Conservation (phyloP, 176 grass and related monocot genomes). For the Olyra latifolia region DNA sequence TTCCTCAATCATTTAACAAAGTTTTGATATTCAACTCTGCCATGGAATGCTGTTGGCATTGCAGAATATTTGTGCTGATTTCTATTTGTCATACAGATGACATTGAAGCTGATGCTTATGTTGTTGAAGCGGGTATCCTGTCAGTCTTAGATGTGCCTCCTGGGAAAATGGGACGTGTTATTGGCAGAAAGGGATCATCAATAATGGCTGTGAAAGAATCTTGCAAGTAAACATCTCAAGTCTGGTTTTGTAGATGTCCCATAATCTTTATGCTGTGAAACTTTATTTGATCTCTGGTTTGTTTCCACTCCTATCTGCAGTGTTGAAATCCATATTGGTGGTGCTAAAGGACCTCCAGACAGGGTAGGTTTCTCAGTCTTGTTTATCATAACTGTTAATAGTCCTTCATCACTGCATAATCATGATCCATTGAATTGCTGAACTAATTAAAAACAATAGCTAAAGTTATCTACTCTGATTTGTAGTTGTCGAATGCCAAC, state of each 20-base stretch:
- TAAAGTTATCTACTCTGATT: background rate
- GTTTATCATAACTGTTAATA: background rate
- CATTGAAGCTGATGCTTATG: conserved; percentile 55
- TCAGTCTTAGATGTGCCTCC: conserved; percentile 87
- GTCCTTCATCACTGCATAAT: background rate
- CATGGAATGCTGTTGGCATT: conserved; percentile 10
- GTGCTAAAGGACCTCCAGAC: conserved; percentile 84
- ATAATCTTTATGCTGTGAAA: conserved; percentile 14
- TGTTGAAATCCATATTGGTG: conserved; percentile 88
- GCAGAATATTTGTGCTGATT: conserved; percentile 32
- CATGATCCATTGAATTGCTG: conserved; percentile 8
- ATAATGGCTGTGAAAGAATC: conserved; percentile 83
- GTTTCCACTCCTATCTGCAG: conserved; percentile 47
- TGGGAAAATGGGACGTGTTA: conserved; percentile 97
- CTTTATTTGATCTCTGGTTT: conserved; percentile 18
- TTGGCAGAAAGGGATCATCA: conserved; percentile 79
- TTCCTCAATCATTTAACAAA: background rate
- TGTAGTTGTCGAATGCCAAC: background rate
- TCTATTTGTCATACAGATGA: conserved; percentile 42
- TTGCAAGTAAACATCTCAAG: conserved; percentile 78
- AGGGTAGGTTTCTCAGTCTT: conserved; percentile 53
- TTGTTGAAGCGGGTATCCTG: conserved; percentile 74
- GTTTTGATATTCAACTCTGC: background rate
- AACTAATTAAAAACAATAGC: conserved; percentile 24
- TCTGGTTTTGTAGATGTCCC: conserved; percentile 6